phyloP scores from a whole-genome alignment of 2,329 filamentous ascomycete species.

The Penicillium sp. region DNA sequence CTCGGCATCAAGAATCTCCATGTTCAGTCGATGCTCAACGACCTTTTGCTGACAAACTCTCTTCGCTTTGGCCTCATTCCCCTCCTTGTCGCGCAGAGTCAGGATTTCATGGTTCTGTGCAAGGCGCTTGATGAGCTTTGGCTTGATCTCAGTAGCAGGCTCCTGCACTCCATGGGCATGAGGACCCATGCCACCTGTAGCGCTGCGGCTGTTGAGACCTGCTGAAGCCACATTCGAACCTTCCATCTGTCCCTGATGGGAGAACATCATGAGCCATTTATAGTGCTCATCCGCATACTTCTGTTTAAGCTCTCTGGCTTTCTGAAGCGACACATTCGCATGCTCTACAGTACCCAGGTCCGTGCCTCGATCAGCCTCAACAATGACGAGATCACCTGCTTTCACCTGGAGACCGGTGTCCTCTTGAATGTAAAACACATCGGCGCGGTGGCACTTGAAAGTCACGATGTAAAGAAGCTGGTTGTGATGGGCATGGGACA shows the following conservation, averaged over 20 bases:
- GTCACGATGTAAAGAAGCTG: constrained; percentile 68
- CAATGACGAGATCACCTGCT: constrained; percentile 89
- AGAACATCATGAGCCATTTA: constrained; percentile 99
- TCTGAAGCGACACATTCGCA: constrained; percentile 80
- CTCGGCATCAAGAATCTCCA: constrained; percentile 98
- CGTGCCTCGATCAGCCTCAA: constrained; percentile 92
- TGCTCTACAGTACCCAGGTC: constrained; percentile 90
- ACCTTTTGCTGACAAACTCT: constrained; percentile 95
- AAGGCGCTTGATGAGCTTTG: constrained; percentile 93
- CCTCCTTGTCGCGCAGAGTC: constrained; percentile 87
- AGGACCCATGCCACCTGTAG: constrained; percentile 72
- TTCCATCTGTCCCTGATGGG: constrained; percentile 59
- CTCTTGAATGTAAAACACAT: constrained; percentile 96
- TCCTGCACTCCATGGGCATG: constrained; percentile 71
- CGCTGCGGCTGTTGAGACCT: constrained; percentile 60
- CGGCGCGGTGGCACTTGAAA: constrained; percentile 92
- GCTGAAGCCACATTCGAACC: constrained; percentile 45
- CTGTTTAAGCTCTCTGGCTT: constrained; percentile 83
- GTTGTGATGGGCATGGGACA: constrained; percentile 38
- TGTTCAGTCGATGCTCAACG: constrained; percentile 85
- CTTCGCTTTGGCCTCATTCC: constrained; percentile 95
- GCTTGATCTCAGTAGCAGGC: constrained; percentile 72
- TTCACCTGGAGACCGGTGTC: constrained; percentile 88
- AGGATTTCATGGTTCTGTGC: constrained; percentile 88
- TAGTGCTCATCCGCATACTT: constrained; percentile 93